Conservation (phyloP, 805 yeast genomes). For the Novakomyces olei region DNA sequence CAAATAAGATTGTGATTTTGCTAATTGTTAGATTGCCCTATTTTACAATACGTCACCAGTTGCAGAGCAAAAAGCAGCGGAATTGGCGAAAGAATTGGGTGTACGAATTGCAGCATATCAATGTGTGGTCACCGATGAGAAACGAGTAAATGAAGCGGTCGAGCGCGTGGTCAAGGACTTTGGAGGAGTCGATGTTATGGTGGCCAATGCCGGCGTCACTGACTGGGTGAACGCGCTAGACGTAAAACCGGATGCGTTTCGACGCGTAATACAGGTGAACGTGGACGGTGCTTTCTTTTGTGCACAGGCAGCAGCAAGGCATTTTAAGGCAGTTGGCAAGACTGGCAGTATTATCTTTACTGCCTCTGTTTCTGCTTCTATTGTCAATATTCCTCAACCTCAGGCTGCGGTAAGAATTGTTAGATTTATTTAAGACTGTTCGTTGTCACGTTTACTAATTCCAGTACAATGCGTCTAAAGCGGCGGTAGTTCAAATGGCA, state of each 20-base stretch:
- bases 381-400: slow-evolving; percentile 67
- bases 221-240: slow-evolving; percentile 50
- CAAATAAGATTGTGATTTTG: too few species aligned
- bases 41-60: slow-evolving; percentile 38
- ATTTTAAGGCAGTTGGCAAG: slow-evolving; percentile 47
- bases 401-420: too few species aligned
- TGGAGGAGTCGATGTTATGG: slow-evolving; percentile 61
- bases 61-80: slow-evolving; percentile 39
- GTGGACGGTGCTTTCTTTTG: slow-evolving; percentile 45
- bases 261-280: slow-evolving; percentile 41
- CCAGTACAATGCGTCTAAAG: slow-evolving; percentile 78
- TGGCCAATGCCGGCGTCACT: slow-evolving; percentile 68
- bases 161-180: slow-evolving; percentile 38
- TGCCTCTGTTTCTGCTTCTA: slow-evolving; percentile 75
- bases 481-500: slow-evolving; percentile 55
- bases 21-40: slow-evolving; percentile 47
- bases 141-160: slow-evolving; percentile 27
- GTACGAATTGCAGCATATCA: slow-evolving; percentile 43
- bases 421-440: too few species aligned
- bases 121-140: slow-evolving; percentile 31
- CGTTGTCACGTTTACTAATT: too few species aligned
- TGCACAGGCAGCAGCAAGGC: slow-evolving; percentile 42
- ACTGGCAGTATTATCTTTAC: slow-evolving; percentile 69
- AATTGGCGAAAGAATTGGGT: slow-evolving; percentile 32
- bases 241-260: slow-evolving; percentile 41